Evolutionary conservation across 2,329 filamentous ascomycete genomes (phyloP), one percentile per base, ranked within the genome.

Genomic region (Clarireedia sp.): DNA sequence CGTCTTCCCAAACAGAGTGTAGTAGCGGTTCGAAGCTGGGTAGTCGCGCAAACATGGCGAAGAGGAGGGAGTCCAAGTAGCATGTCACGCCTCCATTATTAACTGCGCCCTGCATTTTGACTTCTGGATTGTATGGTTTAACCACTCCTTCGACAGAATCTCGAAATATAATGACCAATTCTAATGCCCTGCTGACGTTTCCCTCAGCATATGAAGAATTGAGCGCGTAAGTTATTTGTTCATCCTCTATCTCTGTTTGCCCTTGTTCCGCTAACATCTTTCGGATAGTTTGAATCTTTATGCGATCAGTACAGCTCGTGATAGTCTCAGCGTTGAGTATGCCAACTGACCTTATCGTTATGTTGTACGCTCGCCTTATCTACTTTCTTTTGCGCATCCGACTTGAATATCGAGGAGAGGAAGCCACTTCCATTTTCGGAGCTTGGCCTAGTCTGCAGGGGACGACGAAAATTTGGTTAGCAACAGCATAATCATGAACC

Each of bases 21-120:
- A 96, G 77, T 78, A 97, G 95, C 48, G 87, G 89, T 70, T 97
- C 92, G 69, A 96, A 99, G 60, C 87, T 91, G 62, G 90, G 86
- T 38, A 96, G 78, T 58, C 89, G 85, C 17, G 89, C 87, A 69
- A 97, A 97, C 90, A 99, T 96, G 69, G 92, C 87, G 69, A 96
- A 97, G 1, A 99, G 78, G 21, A 97, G 74, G 0, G 92, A 81
- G 69, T 97, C 94, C 16, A 97, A 76, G 69, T 95, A 97, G 73
- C 94, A 99, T n/a, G 92, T 97, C 37, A 96, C 90, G 48, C 81
- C 82, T 45, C 86, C 79, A 48, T 90, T 79, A 67, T 99, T 99
- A 64, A 89, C 86, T 12, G 94, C 92, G 6, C 94, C 94, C 4
- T 89, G 74, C 74, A 97, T 83, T 55, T 80, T 79, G 7, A 86